Evolutionary conservation across 331 rosid species (phyloP).

Genomic region (Malus hybrid): DNA sequence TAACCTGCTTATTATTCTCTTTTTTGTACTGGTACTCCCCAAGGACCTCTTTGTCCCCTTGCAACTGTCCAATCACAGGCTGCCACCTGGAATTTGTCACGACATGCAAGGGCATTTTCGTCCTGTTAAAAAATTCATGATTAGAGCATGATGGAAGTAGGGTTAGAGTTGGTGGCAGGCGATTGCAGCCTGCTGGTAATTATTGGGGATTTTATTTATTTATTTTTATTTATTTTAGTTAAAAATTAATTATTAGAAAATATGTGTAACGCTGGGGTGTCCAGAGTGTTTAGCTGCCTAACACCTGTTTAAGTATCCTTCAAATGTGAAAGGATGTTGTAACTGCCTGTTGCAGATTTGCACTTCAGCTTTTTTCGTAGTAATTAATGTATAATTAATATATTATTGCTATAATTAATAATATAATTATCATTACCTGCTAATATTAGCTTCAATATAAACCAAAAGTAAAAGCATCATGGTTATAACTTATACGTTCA

Average conservation of each 20-base stretch:
- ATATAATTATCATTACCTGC: not conserved
- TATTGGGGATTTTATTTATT: not conserved
- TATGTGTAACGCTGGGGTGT: slow-evolving; percentile 15
- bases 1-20: not conserved
- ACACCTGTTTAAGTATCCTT: slow-evolving; percentile 40
- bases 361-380: not conserved
- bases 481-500: not conserved
- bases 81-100: not conserved
- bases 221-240: too few relatives aligned
- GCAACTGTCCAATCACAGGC: not conserved
- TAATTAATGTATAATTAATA: not conserved
- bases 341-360: slow-evolving; percentile 17
- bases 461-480: not conserved
- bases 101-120: slow-evolving; percentile 3
- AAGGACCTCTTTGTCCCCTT: not conserved
- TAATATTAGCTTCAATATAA: not conserved
- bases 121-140: not conserved
- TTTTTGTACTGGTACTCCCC: not conserved
- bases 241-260: not conserved
- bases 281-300: slow-evolving; percentile 17
- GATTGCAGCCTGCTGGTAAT: not conserved
- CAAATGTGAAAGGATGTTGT: slow-evolving; percentile 24
- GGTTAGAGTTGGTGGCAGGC: not conserved
- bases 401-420: not conserved
- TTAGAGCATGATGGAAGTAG: not conserved